Conservation (phyloP, 805 yeast genomes). For the baker's yeast (Saccharomyces cerevisiae) region DNA sequence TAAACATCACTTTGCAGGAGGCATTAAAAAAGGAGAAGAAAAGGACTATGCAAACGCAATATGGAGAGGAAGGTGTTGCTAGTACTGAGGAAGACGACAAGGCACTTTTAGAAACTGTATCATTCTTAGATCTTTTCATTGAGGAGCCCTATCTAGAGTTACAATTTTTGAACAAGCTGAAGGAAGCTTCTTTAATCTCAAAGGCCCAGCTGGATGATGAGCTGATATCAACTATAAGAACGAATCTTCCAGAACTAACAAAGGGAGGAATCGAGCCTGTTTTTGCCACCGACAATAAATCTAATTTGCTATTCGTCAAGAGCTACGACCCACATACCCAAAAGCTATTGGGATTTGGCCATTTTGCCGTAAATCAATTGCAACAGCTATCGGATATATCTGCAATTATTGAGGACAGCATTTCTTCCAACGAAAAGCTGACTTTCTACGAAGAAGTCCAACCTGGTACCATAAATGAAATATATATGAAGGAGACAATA, state of each 20-base stretch:
- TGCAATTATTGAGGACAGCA: slow-evolving; percentile 34
- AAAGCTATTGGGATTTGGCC: slow-evolving; percentile 57
- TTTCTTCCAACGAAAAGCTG: slow-evolving; percentile 33
- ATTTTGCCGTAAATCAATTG: slow-evolving; percentile 40
- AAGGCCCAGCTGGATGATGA: slow-evolving; percentile 12
- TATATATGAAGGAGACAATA: slow-evolving; percentile 37
- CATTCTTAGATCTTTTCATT: slow-evolving; percentile 51
- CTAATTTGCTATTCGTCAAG: slow-evolving; percentile 44
- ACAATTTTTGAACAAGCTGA: slow-evolving; percentile 12
- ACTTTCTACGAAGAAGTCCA: slow-evolving; percentile 53
- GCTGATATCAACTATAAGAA: slow-evolving; percentile 18
- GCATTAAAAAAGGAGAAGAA: slow-evolving; percentile 35
- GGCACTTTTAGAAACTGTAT: slow-evolving; percentile 19
- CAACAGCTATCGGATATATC: slow-evolving; percentile 20
- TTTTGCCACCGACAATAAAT: slow-evolving; percentile 16
- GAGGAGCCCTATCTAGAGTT: slow-evolving; percentile 45
- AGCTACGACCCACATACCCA: slow-evolving; percentile 52
- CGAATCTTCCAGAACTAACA: slow-evolving; percentile 5
- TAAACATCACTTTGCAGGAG: slow-evolving; percentile 41
- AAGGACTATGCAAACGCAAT: slow-evolving; percentile 34
- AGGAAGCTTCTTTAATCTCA: slow-evolving; percentile 7
- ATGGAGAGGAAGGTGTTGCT: not conserved
- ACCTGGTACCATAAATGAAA: slow-evolving; percentile 40
- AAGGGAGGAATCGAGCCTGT: not conserved
- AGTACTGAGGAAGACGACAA: not conserved